Conservation (phyloP, 192 early-diverging fungal species). For the Rhizophagus clarus region DNA sequence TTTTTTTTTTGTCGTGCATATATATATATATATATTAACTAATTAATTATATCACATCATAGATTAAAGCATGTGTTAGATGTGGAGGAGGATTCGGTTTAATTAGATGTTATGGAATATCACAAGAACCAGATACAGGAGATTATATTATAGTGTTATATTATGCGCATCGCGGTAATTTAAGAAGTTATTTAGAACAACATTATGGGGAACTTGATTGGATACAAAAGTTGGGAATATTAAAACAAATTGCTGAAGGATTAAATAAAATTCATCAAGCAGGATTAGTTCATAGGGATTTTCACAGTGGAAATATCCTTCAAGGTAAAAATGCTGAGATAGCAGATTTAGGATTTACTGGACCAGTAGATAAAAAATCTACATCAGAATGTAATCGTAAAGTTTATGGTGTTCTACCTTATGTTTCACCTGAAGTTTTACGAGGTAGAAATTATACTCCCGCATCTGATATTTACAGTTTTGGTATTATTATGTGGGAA, state of each 20-base stretch:
- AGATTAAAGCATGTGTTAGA: background rate
- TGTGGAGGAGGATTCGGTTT: background rate
- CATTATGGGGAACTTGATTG: constrained; percentile 3
- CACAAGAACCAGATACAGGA: background rate
- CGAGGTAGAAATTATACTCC: constrained; percentile 48
- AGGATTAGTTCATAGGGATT: constrained; percentile 46
- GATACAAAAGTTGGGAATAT: constrained; percentile 8
- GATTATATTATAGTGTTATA: constrained; percentile 20
- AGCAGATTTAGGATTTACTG: constrained; percentile 45
- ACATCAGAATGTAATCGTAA: constrained; percentile 46
- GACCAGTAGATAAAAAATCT: constrained; percentile 37
- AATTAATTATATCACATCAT: background rate
- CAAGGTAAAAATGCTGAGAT: constrained; percentile 26
- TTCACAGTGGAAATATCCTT: constrained; percentile 50
- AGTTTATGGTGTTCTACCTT: constrained; percentile 56
- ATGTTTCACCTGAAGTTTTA: constrained; percentile 56
- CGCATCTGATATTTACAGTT: constrained; percentile 55
- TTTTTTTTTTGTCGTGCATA: too few relatives aligned
- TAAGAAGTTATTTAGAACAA: constrained; percentile 2
- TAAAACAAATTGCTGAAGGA: constrained; percentile 39
- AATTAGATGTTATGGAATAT: constrained; percentile 23
- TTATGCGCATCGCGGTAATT: constrained; percentile 15
- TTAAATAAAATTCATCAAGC: constrained; percentile 46
- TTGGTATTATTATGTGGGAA: constrained; percentile 59
- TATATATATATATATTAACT: too few relatives aligned